phyloP scores from a whole-genome alignment of 371 early-diverging fungal species.

The Coemansia sp. region DNA sequence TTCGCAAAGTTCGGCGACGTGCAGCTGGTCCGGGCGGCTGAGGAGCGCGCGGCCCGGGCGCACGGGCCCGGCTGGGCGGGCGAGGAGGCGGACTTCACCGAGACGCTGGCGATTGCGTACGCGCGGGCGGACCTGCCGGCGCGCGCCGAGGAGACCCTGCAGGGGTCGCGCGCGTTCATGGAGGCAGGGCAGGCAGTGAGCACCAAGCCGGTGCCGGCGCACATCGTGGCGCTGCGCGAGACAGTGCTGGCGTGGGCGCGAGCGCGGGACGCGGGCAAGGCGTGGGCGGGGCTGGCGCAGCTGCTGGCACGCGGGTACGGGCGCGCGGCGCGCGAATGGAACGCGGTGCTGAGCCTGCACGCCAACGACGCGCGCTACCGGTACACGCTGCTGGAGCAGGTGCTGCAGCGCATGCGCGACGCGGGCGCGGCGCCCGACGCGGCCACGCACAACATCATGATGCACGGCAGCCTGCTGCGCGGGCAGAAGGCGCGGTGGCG shows the following conservation, averaged over 20 bases:
- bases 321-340: slow-evolving; percentile 29
- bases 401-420: slow-evolving; percentile 19
- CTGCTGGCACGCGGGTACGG: slow-evolving; percentile 21
- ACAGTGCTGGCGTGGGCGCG: slow-evolving; percentile 39
- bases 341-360: slow-evolving; percentile 35
- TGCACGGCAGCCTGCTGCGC: slow-evolving; percentile 38
- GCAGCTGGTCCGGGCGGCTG: slow-evolving; percentile 4
- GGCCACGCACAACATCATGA: slow-evolving; percentile 35
- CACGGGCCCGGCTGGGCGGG: slow-evolving; percentile 10
- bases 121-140: slow-evolving; percentile 30
- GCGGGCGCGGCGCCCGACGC: slow-evolving; percentile 16
- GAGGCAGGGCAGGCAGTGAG: slow-evolving; percentile 1
- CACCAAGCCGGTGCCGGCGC: slow-evolving; percentile 9
- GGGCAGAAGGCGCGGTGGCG: slow-evolving; percentile 22
- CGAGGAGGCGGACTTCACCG: slow-evolving; percentile 7
- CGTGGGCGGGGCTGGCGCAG: slow-evolving; percentile 22
- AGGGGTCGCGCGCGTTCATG: not conserved
- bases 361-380: slow-evolving; percentile 39
- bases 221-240: slow-evolving; percentile 17
- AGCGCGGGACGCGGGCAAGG: slow-evolving; percentile 6
- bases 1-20: slow-evolving; percentile 33
- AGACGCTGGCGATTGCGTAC: slow-evolving; percentile 17
- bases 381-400: slow-evolving; percentile 25
- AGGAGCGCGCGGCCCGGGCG: not conserved
- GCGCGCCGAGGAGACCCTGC: slow-evolving; percentile 12